Percentiles rank a stretch among this genome's conserved stretches.
Conservation (phyloP, 2,329 filamentous ascomycete species). For the Sporothrix euskadiensis region DNA sequence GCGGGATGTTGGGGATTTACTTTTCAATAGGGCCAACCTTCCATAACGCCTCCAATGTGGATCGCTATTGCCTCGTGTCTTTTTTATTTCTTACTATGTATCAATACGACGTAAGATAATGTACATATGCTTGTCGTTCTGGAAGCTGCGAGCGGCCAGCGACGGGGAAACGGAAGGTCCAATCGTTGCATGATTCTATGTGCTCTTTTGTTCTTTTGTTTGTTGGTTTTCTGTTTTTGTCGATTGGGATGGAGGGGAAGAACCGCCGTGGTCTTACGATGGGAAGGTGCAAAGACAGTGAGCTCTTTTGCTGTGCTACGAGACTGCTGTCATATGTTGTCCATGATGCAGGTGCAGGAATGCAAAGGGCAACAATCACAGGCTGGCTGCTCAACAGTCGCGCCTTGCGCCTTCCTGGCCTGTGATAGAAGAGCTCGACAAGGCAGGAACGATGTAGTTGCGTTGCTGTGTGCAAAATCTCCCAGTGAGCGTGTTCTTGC, state of each 20-base stretch:
- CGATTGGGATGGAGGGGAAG: constrained; percentile 7
- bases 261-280: constrained; percentile 10
- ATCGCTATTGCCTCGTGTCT: constrained; percentile 1
- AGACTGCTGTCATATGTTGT: constrained; percentile 6
- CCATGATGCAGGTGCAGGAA: constrained; percentile 12
- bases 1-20: constrained; percentile 29
- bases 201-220: background rate
- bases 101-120: background rate
- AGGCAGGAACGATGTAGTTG: background rate
- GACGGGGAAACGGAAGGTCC: constrained; percentile 20
- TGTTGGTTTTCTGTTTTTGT: constrained; percentile 15
- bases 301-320: background rate
- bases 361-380: background rate
- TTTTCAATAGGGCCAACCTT: constrained; percentile 17
- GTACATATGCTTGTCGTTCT: background rate
- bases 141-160: constrained; percentile 11
- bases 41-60: constrained; percentile 20
- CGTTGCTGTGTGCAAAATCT: background rate
- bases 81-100: background rate
- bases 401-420: background rate
- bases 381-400: background rate
- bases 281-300: background rate
- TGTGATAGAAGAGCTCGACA: background rate
- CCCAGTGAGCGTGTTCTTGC: background rate
- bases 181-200: background rate